These are phyloP conservation scores for Penicillium corylophilum DNA, from an alignment of 2,329 filamentous ascomycete species.

Conservation along the genomic window DNA sequence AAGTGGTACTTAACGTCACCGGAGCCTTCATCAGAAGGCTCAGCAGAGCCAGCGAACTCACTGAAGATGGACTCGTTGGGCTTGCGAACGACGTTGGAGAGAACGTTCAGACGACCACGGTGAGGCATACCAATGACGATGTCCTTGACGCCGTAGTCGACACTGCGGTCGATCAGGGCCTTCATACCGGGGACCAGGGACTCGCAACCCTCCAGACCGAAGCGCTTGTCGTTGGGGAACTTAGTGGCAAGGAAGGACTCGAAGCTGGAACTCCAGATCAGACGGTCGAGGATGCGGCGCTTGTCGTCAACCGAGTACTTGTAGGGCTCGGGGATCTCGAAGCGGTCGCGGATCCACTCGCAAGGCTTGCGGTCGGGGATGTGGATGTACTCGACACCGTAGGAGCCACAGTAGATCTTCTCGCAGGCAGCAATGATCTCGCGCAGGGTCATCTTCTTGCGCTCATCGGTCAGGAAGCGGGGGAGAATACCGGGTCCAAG, in stretches of 20 bases:
- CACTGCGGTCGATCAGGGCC: constrained; percentile 94
- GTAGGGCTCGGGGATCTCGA: constrained; percentile 92
- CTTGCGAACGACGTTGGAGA: constrained; percentile 98
- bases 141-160: constrained; percentile 98
- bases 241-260: constrained; percentile 94
- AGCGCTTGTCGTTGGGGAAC: constrained; percentile 99
- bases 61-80: constrained; percentile 99
- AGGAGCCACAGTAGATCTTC: constrained; percentile 94
- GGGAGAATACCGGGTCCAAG: constrained; percentile 94
- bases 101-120: constrained; percentile 94
- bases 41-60: constrained; percentile 86
- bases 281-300: constrained; percentile 90
- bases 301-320: constrained; percentile 99
- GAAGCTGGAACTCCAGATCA: constrained; percentile 99
- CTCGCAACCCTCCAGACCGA: constrained; percentile 96
- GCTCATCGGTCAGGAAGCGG: constrained; percentile 81
- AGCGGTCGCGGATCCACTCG: constrained; percentile 93
- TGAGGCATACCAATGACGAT: constrained; percentile 99
- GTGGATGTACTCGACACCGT: constrained; percentile 97
- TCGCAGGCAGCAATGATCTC: constrained; percentile 94
- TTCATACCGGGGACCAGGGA: constrained; percentile 98
- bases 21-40: constrained; percentile 90
- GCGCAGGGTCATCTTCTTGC: constrained; percentile 93
- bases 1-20: constrained; percentile 99
- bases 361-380: constrained; percentile 97